These are phyloP conservation scores for Chalara sp. DNA, from an alignment of 2,329 filamentous ascomycete species.

Conservation along the genomic window DNA sequence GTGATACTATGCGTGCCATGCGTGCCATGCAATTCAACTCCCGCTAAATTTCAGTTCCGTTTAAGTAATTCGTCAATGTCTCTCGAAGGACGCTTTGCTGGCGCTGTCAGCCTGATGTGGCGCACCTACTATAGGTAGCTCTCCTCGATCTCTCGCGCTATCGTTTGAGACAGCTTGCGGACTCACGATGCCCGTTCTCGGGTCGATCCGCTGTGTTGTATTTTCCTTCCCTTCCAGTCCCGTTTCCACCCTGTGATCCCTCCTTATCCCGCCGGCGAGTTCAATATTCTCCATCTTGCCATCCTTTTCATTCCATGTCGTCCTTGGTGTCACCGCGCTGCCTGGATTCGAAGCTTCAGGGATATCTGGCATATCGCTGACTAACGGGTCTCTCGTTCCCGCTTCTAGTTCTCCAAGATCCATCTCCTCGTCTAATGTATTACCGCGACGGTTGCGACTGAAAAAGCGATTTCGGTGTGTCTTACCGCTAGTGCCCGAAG, in stretches of 20 bases:
- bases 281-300: constrained; percentile 1
- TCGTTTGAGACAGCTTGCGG: constrained; percentile 23
- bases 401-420: constrained; percentile 23
- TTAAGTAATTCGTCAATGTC: too few relatives aligned
- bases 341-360: constrained; percentile 27
- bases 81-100: too few relatives aligned
- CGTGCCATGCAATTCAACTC: too few relatives aligned
- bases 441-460: constrained; percentile 33
- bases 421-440: constrained; percentile 18
- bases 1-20: too few relatives aligned
- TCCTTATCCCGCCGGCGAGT: background rate
- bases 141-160: constrained; percentile 16
- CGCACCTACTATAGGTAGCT: constrained; percentile 11
- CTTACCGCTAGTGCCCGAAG: constrained; percentile 27
- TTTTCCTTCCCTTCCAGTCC: background rate
- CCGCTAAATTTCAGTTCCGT: too few relatives aligned
- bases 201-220: constrained; percentile 19
- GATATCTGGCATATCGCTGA: constrained; percentile 36
- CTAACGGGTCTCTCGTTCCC: constrained; percentile 12
- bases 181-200: constrained; percentile 25
- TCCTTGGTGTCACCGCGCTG: constrained; percentile 3
- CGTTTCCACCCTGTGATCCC: background rate
- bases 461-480: constrained; percentile 57
- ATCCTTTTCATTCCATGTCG: constrained; percentile 2
- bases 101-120: too few relatives aligned